Evolutionary conservation across 306 rosid genomes (phyloP).

Genomic region (Trifolium subterraneum): DNA sequence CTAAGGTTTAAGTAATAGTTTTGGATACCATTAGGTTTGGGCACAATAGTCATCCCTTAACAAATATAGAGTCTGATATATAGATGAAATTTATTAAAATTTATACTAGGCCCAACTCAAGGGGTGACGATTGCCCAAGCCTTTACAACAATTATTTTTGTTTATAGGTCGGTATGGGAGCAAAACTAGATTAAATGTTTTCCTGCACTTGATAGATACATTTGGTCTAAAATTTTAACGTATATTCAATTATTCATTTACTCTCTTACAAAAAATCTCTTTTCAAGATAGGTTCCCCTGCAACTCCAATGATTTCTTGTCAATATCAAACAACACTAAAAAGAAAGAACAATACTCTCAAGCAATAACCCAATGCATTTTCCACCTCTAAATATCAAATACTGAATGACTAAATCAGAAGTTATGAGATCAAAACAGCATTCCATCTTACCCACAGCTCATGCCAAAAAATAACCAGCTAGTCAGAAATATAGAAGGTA

Average conservation of each 20-base stretch:
- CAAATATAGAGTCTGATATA: too few species aligned
- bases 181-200: background rate
- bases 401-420: constrained; percentile 1
- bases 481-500: constrained; percentile 13
- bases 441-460: too few species aligned
- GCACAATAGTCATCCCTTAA: too few species aligned
- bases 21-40: too few species aligned
- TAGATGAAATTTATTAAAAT: too few species aligned
- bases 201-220: constrained; percentile 5
- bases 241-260: background rate
- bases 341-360: constrained; percentile 31
- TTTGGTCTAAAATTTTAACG: background rate
- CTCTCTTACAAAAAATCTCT: background rate
- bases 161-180: background rate
- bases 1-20: too few species aligned
- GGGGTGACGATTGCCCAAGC: too few species aligned
- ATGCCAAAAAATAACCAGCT: too few species aligned
- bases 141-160: too few species aligned
- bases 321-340: constrained; percentile 28
- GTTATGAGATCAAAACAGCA: too few species aligned
- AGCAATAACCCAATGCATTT: constrained; percentile 23
- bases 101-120: too few species aligned
- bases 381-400: constrained; percentile 18
- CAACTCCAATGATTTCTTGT: constrained; percentile 21
- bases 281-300: background rate